Percentiles rank a stretch among this genome's conserved stretches.
Conservation (phyloP, 2,329 filamentous ascomycete species). For the Pseudogymnoascus sp. region DNA sequence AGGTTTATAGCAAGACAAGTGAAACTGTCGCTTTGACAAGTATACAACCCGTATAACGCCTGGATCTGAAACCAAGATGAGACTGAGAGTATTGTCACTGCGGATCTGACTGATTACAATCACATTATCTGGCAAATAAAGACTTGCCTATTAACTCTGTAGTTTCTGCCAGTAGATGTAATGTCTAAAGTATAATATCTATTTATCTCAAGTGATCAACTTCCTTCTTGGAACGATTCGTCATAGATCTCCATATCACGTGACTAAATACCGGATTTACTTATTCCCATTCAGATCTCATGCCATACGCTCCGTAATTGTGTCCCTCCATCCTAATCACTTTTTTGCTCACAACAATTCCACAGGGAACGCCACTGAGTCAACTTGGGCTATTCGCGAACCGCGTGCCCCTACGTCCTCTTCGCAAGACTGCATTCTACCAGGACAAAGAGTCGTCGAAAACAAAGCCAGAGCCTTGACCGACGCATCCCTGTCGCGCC, state of each 20-base stretch:
- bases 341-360: conserved; percentile 4
- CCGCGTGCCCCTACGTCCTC: not conserved
- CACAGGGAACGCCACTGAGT: not conserved
- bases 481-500: conserved; percentile 6
- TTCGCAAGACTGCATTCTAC: not conserved
- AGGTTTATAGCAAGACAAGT: not conserved
- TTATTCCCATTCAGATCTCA: not conserved
- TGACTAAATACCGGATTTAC: not conserved
- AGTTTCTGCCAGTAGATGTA: not conserved
- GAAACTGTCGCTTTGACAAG: not conserved
- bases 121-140: not conserved
- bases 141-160: not conserved
- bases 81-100: not conserved
- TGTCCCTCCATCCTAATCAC: conserved; percentile 3
- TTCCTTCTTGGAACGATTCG: not conserved
- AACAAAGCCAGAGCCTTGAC: conserved; percentile 3
- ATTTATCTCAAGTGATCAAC: not conserved
- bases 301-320: conserved; percentile 1
- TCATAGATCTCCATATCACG: not conserved
- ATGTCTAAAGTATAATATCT: not conserved
- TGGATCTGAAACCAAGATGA: conserved; percentile 1
- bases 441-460: not conserved
- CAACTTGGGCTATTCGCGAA: not conserved
- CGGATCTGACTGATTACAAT: not conserved
- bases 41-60: not conserved